phyloP scores from a whole-genome alignment of 164 flowering plant species.

The Berberis thunbergii region DNA sequence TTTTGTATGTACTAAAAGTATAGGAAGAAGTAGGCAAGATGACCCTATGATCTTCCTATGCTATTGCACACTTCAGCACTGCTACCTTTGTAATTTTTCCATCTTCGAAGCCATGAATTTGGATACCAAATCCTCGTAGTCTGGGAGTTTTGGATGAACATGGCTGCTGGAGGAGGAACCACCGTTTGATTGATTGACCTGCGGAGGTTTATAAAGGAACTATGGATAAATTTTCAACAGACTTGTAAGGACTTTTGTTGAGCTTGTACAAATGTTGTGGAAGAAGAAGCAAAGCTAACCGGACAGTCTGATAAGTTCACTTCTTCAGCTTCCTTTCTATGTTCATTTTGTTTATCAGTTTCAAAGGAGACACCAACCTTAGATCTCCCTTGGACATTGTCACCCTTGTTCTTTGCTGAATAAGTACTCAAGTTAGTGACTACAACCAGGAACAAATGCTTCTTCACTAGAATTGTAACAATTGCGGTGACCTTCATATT shows the following conservation, averaged over 20 bases:
- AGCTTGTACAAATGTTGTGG: constrained; percentile 7
- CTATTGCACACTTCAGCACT: background rate
- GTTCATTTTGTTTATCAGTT: background rate
- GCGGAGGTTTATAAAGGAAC: constrained; percentile 25
- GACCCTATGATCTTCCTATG: too few relatives aligned
- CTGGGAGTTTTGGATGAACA: constrained; percentile 87
- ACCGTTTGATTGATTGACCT: background rate
- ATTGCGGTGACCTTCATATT: background rate
- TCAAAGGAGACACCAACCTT: too few relatives aligned
- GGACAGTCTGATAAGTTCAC: constrained; percentile 5
- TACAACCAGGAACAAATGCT: too few relatives aligned
- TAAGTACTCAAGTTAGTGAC: too few relatives aligned
- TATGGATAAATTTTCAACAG: constrained; percentile 25
- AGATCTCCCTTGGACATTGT: too few relatives aligned
- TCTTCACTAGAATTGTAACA: too few relatives aligned
- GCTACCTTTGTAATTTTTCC: constrained; percentile 8
- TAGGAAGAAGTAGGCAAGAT: too few relatives aligned
- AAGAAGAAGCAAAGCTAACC: constrained; percentile 9
- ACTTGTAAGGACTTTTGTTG: background rate
- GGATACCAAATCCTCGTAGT: constrained; percentile 60
- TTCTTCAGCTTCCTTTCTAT: constrained; percentile 1
- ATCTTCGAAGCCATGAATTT: constrained; percentile 58
- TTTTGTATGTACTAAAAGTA: too few relatives aligned
- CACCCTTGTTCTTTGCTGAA: too few relatives aligned
- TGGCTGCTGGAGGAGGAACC: constrained; percentile 7